These are phyloP conservation scores for Trichomonascaceae sp. DNA, from an alignment of 1,139 yeast species.

Conservation along the genomic window DNA sequence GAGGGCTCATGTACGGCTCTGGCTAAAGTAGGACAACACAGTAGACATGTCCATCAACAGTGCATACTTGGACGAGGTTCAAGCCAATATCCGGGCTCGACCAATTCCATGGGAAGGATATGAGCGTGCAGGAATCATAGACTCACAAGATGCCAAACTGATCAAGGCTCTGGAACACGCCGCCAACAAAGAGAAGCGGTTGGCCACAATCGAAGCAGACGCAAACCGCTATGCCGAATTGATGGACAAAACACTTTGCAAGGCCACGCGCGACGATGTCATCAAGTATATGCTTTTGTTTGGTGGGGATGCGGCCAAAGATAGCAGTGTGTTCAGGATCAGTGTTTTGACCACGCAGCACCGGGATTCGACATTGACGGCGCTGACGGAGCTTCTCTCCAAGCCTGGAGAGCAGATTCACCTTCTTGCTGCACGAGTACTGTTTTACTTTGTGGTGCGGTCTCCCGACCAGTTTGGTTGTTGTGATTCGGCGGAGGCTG, in stretches of 20 bases:
- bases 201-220: slow-evolving; percentile 25
- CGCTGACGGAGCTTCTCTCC: slow-evolving; percentile 39
- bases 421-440: slow-evolving; percentile 23
- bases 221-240: slow-evolving; percentile 44
- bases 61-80: slow-evolving; percentile 58
- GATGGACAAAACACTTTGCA: slow-evolving; percentile 42
- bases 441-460: slow-evolving; percentile 20
- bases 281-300: slow-evolving; percentile 61
- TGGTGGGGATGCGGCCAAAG: slow-evolving; percentile 46
- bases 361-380: slow-evolving; percentile 40
- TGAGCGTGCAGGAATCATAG: slow-evolving; percentile 58
- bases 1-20: too few relatives aligned
- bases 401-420: slow-evolving; percentile 27
- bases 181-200: slow-evolving; percentile 20
- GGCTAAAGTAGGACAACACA: too few relatives aligned
- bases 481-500: slow-evolving; percentile 15
- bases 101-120: slow-evolving; percentile 92
- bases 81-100: slow-evolving; percentile 62
- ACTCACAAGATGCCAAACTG: slow-evolving; percentile 51
- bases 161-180: slow-evolving; percentile 52
- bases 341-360: slow-evolving; percentile 32
- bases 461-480: slow-evolving; percentile 6
- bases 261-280: slow-evolving; percentile 50
- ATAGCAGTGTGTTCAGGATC: slow-evolving; percentile 33
- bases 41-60: slow-evolving; percentile 32